phyloP scores from a whole-genome alignment of 176 grass and related monocot genomes.

The Musa beccarii region DNA sequence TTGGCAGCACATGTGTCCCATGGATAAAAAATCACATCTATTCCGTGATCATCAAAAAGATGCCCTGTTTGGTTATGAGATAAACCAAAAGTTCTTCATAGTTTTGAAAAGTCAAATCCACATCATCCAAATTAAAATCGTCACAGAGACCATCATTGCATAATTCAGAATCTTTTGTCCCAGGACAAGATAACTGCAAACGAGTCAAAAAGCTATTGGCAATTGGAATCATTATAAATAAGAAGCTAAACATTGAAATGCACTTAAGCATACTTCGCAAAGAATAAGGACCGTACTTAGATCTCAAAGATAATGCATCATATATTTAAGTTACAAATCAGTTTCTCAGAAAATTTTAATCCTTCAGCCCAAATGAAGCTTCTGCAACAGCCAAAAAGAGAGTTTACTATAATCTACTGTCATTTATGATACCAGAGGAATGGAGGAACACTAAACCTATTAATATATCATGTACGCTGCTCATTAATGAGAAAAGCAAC shows the following conservation, averaged over 20 bases:
- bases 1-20: constrained; percentile 44
- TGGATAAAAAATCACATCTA: constrained; percentile 67
- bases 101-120: constrained; percentile 79
- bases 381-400: too few relatives aligned
- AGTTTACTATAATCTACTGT: too few relatives aligned
- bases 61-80: constrained; percentile 56
- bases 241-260: not conserved
- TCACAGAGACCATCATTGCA: constrained; percentile 68
- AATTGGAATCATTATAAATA: not conserved
- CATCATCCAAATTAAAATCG: constrained; percentile 76
- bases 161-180: constrained; percentile 50
- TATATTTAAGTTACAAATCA: too few relatives aligned
- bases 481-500: too few relatives aligned
- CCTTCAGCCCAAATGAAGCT: too few relatives aligned
- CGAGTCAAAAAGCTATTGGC: not conserved
- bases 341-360: too few relatives aligned
- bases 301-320: not conserved
- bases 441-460: too few relatives aligned
- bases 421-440: too few relatives aligned
- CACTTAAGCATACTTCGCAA: not conserved
- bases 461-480: too few relatives aligned
- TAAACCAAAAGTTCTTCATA: constrained; percentile 85
- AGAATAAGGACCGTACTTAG: not conserved
- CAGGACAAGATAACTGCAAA: constrained; percentile 40
- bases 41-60: constrained; percentile 85